Evolutionary conservation across 495 filamentous ascomycete genomes (phyloP).

Genomic region (Rhypophila decipiens): DNA sequence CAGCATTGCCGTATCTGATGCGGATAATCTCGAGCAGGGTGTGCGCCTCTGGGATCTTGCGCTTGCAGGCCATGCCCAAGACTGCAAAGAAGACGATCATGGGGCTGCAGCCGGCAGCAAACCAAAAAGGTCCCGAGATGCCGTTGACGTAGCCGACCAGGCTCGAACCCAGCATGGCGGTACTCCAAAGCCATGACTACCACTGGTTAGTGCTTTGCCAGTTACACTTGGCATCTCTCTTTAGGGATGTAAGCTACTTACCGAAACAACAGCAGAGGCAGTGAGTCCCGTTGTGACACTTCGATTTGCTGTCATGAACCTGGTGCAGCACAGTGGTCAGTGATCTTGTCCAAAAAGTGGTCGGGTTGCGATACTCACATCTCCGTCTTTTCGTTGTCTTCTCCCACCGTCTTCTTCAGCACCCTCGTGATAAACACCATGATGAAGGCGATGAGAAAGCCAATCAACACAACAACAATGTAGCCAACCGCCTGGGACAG

Average conservation of each 20-base stretch:
- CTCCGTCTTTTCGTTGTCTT: background rate
- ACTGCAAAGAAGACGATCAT: conserved; percentile 45
- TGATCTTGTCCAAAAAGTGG: background rate
- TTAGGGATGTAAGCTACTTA: too few relatives aligned
- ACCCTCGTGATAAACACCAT: background rate
- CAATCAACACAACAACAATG: background rate
- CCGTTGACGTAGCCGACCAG: conserved; percentile 4
- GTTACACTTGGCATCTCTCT: too few relatives aligned
- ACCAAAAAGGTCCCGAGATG: conserved; percentile 29
- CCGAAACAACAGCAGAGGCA: background rate
- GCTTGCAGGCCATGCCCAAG: conserved; percentile 41
- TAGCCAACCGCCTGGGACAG: background rate
- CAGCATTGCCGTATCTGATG: conserved; percentile 26
- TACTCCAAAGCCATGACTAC: conserved; percentile 1
- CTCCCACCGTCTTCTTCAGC: background rate
- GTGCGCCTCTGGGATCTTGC: conserved; percentile 40
- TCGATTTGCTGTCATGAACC: background rate
- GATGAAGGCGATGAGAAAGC: background rate
- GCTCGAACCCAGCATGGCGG: background rate
- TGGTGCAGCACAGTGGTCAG: background rate
- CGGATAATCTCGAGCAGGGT: conserved; percentile 39
- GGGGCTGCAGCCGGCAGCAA: conserved; percentile 36
- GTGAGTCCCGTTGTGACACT: background rate
- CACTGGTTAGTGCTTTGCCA: too few relatives aligned
- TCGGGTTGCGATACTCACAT: background rate